Evolutionary conservation across 441 rosid genomes (phyloP), one percentile per base, ranked within the genome.

Genomic region (Croton setiger): DNA sequence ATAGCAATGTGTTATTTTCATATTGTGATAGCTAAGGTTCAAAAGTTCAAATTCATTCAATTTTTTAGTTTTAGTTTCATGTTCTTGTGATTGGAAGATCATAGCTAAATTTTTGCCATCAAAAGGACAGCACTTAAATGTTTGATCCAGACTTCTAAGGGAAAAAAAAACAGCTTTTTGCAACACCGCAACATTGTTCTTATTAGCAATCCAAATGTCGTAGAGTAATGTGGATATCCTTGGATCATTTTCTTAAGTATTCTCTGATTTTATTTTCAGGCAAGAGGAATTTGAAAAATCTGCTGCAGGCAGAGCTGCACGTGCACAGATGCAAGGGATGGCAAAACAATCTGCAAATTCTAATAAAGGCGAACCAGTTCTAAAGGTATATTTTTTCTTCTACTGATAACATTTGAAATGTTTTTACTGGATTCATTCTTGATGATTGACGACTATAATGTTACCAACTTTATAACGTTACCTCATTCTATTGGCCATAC

Each of bases 291-390:
- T 90, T 60, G 89, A 95, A 41, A 89, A 92, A 70, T 95, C 98
- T 37, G 96, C 99, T 43, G 91, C 86, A 0, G 98, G 99, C 69
- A 92, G 87, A 77, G 99, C 97, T 69, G 98, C 99, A 1, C 86
- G 86, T 33, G 96, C 97, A 37, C 97, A 92, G 61, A 53, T 84
- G 49, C 82, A 92, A 17, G 86, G 72, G 69, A 85, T 83, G 91
- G 91, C 91, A 15, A 89, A 90, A 78, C 95, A 90, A 74, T 80
- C 97, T 43, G 83, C 88, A 36, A 86, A 81, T 76, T 41, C 90
- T 58, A 87, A 84, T 75, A 82, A 80, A 79, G 93, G 96, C 72
- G 89, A 89, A 78, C 95, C 99, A 20, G 95, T 81, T 75, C 82
- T 92, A 57, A 95, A 90, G 99, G 98, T 94, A 69, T 60, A 5